A percentile compares a stretch with the other conserved stretches of the same genome.
Evolutionary conservation across 2,329 filamentous ascomycete genomes (phyloP).

Genomic region (Fragosphaeria purpurea): DNA sequence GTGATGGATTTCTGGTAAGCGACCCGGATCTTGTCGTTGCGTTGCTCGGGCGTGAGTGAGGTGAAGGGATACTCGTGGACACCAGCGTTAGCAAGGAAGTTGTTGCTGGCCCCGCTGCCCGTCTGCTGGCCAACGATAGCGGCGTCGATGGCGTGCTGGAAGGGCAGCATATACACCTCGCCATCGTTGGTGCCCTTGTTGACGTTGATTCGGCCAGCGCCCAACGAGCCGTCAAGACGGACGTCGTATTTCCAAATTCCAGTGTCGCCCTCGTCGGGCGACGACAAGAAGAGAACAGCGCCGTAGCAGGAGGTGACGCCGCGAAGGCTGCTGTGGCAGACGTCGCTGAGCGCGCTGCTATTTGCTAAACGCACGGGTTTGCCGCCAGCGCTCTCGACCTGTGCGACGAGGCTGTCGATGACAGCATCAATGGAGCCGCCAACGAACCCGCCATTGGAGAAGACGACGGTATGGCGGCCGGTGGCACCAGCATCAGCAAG

Average conservation of each 20-base stretch:
- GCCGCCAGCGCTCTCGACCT: slow-evolving; percentile 46
- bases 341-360: slow-evolving; percentile 22
- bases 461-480: slow-evolving; percentile 59
- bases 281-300: slow-evolving; percentile 63
- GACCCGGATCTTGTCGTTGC: slow-evolving; percentile 53
- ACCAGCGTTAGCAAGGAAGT: slow-evolving; percentile 14
- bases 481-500: slow-evolving; percentile 43
- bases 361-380: slow-evolving; percentile 19
- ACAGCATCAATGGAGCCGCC: slow-evolving; percentile 64
- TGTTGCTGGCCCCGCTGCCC: slow-evolving; percentile 28
- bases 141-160: slow-evolving; percentile 69
- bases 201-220: slow-evolving; percentile 53
- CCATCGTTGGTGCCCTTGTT: slow-evolving; percentile 59
- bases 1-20: slow-evolving; percentile 65
- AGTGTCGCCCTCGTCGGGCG: slow-evolving; percentile 57
- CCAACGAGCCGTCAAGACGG: slow-evolving; percentile 62
- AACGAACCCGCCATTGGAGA: slow-evolving; percentile 63
- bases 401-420: slow-evolving; percentile 51
- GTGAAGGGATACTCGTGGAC: slow-evolving; percentile 67
- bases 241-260: slow-evolving; percentile 81
- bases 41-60: slow-evolving; percentile 55
- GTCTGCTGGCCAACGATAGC: slow-evolving; percentile 48
- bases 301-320: slow-evolving; percentile 65
- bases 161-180: slow-evolving; percentile 63
- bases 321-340: slow-evolving; percentile 48